phyloP scores from a whole-genome alignment of 169 alveolate species.

The Plasmodium gaboni region DNA sequence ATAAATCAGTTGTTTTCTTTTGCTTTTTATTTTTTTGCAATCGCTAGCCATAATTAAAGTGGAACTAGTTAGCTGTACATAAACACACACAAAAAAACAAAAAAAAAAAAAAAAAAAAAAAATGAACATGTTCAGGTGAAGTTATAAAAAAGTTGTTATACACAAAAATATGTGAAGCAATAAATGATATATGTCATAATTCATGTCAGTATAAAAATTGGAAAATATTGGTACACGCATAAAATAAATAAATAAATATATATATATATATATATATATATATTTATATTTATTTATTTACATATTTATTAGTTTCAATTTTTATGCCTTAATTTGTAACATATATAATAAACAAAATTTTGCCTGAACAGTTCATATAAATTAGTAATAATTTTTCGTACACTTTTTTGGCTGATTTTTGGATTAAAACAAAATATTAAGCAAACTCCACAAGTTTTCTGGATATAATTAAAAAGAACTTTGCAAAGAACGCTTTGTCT shows the following conservation, averaged over 20 bases:
- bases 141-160: too few relatives aligned
- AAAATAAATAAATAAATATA: not conserved
- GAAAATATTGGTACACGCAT: not conserved
- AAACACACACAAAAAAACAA: too few relatives aligned
- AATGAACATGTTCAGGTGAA: not conserved
- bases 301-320: not conserved
- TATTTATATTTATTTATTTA: not conserved
- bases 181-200: too few relatives aligned
- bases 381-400: conserved; percentile 1
- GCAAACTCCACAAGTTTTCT: conserved; percentile 71
- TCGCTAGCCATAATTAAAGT: conserved; percentile 62
- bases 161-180: not conserved
- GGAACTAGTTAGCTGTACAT: conserved; percentile 56
- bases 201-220: too few relatives aligned
- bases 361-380: not conserved
- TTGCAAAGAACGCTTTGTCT: conserved; percentile 69
- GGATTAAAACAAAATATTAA: conserved; percentile 72
- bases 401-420: conserved; percentile 50
- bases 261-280: not conserved
- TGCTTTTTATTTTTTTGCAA: conserved; percentile 65
- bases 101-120: not conserved
- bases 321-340: not conserved
- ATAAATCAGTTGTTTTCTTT: conserved; percentile 58
- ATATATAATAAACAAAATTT: not conserved
- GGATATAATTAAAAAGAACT: conserved; percentile 55